phyloP scores from a whole-genome alignment of 495 filamentous ascomycete species.

The Tirmania nivea region DNA sequence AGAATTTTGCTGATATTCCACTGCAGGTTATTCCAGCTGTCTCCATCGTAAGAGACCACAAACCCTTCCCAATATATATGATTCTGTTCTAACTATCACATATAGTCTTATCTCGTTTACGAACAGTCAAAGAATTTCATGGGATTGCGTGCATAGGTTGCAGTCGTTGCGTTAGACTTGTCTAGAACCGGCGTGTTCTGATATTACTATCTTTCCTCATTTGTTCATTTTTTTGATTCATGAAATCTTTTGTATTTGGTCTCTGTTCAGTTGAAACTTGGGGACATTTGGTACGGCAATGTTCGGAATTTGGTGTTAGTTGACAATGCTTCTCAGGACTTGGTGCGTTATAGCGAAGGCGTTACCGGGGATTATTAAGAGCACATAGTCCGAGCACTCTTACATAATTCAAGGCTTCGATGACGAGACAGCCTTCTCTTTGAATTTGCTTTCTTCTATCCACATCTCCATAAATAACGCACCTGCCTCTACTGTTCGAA shows the following conservation, averaged over 20 bases:
- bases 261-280: too few species aligned
- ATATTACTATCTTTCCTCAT: background rate
- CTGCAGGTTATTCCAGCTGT: slow-evolving; percentile 63
- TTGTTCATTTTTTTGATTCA: background rate
- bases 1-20: background rate
- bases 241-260: too few species aligned
- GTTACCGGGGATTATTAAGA: too few species aligned
- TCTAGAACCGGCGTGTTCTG: background rate
- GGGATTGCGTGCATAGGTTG: slow-evolving; percentile 33
- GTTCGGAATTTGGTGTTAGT: too few species aligned
- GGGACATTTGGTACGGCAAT: too few species aligned
- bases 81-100: slow-evolving; percentile 13
- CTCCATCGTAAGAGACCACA: slow-evolving; percentile 40
- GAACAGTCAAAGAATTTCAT: slow-evolving; percentile 76
- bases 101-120: slow-evolving; percentile 69
- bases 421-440: slow-evolving; percentile 9
- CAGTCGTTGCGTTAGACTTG: background rate
- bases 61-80: background rate
- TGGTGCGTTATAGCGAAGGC: too few species aligned
- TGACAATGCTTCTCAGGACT: too few species aligned
- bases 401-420: too few species aligned
- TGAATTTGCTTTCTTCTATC: slow-evolving; percentile 13
- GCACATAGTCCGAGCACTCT: too few species aligned
- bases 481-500: slow-evolving; percentile 12
- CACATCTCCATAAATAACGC: slow-evolving; percentile 13